Evolutionary conservation across 108 stramenopile genomes (phyloP).

Genomic region (Aurantiochytrium sp.): DNA sequence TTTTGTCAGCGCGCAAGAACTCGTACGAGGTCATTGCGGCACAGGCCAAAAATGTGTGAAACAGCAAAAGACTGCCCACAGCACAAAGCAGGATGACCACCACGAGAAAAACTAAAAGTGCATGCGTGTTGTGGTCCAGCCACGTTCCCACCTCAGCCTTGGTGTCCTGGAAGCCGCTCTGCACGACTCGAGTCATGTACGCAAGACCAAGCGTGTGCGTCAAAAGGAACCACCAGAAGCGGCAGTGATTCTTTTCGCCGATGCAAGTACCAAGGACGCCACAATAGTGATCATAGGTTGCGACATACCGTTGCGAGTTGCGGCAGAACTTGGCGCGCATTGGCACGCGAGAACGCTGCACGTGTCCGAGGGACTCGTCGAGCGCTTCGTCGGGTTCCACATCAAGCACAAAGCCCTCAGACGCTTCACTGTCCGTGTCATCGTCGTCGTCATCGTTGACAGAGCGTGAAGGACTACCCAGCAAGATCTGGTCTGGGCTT

Average conservation of each 20-base stretch:
- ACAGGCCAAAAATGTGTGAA: constrained; percentile 32
- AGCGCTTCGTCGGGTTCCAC: constrained; percentile 20
- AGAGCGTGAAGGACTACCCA: background rate
- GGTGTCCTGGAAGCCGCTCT: constrained; percentile 15
- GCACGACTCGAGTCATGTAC: constrained; percentile 32
- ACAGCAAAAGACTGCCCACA: background rate
- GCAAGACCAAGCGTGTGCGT: constrained; percentile 46
- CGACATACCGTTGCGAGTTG: constrained; percentile 62
- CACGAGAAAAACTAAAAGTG: background rate
- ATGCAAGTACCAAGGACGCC: constrained; percentile 67
- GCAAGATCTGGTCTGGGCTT: no score
- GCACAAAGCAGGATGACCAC: constrained; percentile 17
- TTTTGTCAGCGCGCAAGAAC: background rate
- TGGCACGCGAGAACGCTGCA: background rate
- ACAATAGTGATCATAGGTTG: constrained; percentile 84
- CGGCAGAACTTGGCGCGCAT: constrained; percentile 75
- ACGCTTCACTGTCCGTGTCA: constrained; percentile 5
- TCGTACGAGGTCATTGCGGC: constrained; percentile 31
- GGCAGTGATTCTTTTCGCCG: constrained; percentile 77
- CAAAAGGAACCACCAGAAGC: constrained; percentile 68
- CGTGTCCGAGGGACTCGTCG: background rate
- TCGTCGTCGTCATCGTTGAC: background rate
- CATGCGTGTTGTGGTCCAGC: background rate
- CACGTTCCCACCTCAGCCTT: background rate
- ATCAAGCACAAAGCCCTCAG: constrained; percentile 29